phyloP scores from a whole-genome alignment of 1,139 yeast species.

The Yamadazyma spencermartinsiae region DNA sequence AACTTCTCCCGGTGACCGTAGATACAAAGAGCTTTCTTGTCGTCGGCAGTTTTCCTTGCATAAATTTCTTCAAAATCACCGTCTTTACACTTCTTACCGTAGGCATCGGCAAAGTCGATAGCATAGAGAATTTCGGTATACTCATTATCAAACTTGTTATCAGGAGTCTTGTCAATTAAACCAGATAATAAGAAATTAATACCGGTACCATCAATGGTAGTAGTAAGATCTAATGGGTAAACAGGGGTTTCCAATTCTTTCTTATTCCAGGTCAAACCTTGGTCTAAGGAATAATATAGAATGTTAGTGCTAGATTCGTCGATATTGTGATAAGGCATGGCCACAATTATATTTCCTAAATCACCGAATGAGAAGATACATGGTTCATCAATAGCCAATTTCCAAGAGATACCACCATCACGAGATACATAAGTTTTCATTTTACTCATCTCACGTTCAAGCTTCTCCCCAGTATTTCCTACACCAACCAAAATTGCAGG shows the following conservation, averaged over 20 bases:
- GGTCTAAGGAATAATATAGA: conserved; percentile 68
- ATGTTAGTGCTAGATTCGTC: conserved; percentile 22
- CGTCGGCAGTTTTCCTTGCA: conserved; percentile 49
- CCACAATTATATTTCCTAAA: conserved; percentile 73
- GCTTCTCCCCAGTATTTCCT: conserved; percentile 51
- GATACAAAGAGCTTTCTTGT: conserved; percentile 61
- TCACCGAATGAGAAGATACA: conserved; percentile 71
- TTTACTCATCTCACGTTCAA: conserved; percentile 23
- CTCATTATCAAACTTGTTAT: conserved; percentile 13
- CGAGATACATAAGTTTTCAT: conserved; percentile 63
- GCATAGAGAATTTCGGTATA: conserved; percentile 35
- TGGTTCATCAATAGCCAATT: conserved; percentile 53
- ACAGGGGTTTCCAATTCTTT: conserved; percentile 49
- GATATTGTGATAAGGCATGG: conserved; percentile 46
- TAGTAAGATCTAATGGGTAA: conserved; percentile 47
- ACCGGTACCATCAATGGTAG: conserved; percentile 78
- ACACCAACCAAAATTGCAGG: conserved; percentile 71
- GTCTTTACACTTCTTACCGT: conserved; percentile 48
- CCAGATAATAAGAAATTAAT: conserved; percentile 61
- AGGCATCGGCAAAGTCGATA: conserved; percentile 64
- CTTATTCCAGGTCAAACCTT: conserved; percentile 66
- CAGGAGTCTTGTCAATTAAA: conserved; percentile 24
- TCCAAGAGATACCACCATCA: conserved; percentile 81
- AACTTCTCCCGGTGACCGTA: conserved; percentile 73
- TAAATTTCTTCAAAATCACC: conserved; percentile 71